Base-by-base conservation (phyloP, 2,329 filamentous ascomycete genomes). In the Colletotrichum musae region DNA sequence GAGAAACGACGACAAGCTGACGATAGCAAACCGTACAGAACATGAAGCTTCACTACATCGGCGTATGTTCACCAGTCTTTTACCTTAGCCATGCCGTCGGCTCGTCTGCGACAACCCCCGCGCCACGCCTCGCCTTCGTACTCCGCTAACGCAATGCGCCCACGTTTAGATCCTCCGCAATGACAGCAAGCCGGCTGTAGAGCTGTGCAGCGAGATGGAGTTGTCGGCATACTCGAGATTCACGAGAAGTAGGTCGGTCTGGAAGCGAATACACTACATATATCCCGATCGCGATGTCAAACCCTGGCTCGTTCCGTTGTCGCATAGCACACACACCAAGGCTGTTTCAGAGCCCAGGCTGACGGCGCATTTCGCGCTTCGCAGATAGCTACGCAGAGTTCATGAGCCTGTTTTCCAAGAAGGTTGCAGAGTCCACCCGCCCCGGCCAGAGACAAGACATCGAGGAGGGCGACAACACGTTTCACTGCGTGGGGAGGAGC, bases 41-140 rank as follows among this genome's bases (percentile, higher is more conserved):
- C 79, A 95, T 95, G 93, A 95, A 95, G 89, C 85, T 96, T 81
- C 88, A 93, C 81, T 96, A 96, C 83, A 94, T 97, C 79, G 94
- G 93, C 76, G 94, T 96, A 91, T 73, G 91, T 71, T 69, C 58
- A 24, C 21, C 21, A 24, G 3, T 24, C 21, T 71, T 74, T 77
- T 74, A 74, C 68, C 68, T 76, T 74, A 4, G 18, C 28, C 43
- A 12, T 2, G 18, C 5, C 4, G 9, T 58, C 21, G 36, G 9
- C 24, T 15, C n/a, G 16, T 39, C 36, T 26, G 45, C 9, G 28
- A 53, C 16, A 43, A 18, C 15, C 10, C 24, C 5, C 13, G 24
- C 43, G 36, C 32, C n/a, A 10, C 52, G 47, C 24, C 28, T 51
- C 56, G 57, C 65, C 28, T 45, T n/a, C 21, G 41, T 28, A 48